phyloP scores from a whole-genome alignment of 2,329 filamentous ascomycete species.

The Lojkania enalia region DNA sequence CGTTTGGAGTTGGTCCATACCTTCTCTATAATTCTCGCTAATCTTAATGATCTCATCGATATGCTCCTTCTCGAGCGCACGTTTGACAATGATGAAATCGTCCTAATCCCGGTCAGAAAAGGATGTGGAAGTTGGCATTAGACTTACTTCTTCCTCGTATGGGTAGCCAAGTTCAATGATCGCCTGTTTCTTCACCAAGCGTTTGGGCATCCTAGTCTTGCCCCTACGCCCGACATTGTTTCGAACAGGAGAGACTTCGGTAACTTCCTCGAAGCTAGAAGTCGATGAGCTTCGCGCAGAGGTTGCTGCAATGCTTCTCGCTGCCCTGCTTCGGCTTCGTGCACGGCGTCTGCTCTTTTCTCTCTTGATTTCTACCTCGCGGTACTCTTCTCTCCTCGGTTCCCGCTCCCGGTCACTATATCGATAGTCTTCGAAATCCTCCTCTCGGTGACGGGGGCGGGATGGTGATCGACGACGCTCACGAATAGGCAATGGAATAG shows the following conservation, averaged over 20 bases:
- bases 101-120: constrained; percentile 59
- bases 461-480: constrained; percentile 53
- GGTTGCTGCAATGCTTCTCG: constrained; percentile 33
- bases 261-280: constrained; percentile 47
- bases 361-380: constrained; percentile 53
- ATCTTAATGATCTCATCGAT: constrained; percentile 87
- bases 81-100: constrained; percentile 77
- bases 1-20: constrained; percentile 31
- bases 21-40: constrained; percentile 71
- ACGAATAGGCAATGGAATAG: constrained; percentile 65
- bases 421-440: constrained; percentile 64
- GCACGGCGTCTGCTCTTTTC: constrained; percentile 46
- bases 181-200: constrained; percentile 77
- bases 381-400: constrained; percentile 46
- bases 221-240: constrained; percentile 62
- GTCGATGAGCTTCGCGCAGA: constrained; percentile 45
- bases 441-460: constrained; percentile 63
- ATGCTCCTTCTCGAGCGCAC: constrained; percentile 84
- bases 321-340: constrained; percentile 26
- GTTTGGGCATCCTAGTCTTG: constrained; percentile 83
- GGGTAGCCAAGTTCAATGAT: constrained; percentile 85
- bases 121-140: not conserved
- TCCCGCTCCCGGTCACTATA: constrained; percentile 37
- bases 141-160: constrained; percentile 77
- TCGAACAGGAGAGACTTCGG: constrained; percentile 41